Conservation (phyloP, 2,329 filamentous ascomycete genomes). For the Colletotrichum sublineola region DNA sequence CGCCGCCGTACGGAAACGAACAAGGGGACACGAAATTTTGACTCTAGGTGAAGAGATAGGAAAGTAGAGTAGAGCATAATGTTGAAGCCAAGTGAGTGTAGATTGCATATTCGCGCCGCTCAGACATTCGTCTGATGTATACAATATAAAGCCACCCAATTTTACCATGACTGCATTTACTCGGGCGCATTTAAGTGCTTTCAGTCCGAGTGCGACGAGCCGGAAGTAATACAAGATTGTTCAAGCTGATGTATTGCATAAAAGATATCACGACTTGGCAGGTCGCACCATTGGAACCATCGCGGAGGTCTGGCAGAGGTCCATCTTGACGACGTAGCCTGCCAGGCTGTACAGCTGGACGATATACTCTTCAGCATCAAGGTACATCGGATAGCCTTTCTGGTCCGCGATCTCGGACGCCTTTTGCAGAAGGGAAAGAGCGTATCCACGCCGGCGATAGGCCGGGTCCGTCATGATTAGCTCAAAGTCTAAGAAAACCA, state of each 20-base stretch:
- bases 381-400: conserved; percentile 38
- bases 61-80: conserved; percentile 10
- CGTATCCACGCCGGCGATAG: conserved; percentile 39
- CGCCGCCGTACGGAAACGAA: conserved; percentile 15
- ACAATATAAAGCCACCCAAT: neutral
- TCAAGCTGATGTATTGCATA: neutral
- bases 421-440: conserved; percentile 33
- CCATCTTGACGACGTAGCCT: conserved; percentile 35
- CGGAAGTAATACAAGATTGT: neutral
- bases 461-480: conserved; percentile 42
- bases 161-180: neutral
- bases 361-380: conserved; percentile 41
- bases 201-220: neutral
- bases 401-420: conserved; percentile 36
- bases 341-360: conserved; percentile 36
- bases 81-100: conserved; percentile 26
- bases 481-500: conserved; percentile 37
- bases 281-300: conserved; percentile 43
- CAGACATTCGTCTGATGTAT: conserved; percentile 22
- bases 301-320: conserved; percentile 30
- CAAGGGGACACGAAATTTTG: conserved; percentile 11
- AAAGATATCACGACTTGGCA: neutral
- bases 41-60: conserved; percentile 5
- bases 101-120: neutral
- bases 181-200: neutral